Base-by-base conservation (phyloP, 495 filamentous ascomycete genomes). In the Penicillium crystallinum region DNA sequence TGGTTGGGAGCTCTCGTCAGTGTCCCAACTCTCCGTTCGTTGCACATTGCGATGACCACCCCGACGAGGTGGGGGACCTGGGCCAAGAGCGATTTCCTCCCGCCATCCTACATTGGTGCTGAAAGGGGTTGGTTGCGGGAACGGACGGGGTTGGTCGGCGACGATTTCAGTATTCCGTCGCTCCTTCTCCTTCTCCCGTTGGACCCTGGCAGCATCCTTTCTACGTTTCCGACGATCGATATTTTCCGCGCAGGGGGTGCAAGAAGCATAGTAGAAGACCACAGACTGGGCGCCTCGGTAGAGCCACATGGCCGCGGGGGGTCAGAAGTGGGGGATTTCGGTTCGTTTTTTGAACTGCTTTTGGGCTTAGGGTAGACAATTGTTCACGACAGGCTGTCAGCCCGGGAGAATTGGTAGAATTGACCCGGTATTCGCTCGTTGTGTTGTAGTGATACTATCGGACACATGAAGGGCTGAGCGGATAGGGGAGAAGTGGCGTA, bases 71-170 rank as follows among this genome's bases (percentile, higher is more conserved):
- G 84, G 80, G 31, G 89, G 79, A 0, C 82, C 82, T 6, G 91
- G 91, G 0, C 91, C 91, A 66, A 90, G 71, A 38, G 72, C 71
- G 45, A 95, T 90, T 69, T 96, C 91, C 55, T 92, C 88, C 7
- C 69, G 68, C 91, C 91, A 96, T 67, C 87, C 88, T 39, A 82
- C 82, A 59, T 96, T 96, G 25, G 89, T 93, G 43, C 81, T 81
- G 65, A 87, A 91, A 5, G 91, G 85, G 22, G 83, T 81, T 2
- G 91, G 89, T 57, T 96, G 90, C 14, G 79, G 75, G 62, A 92
- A 93, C 6, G 81, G 70, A 27, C 83, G 79, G 4, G 86, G 87
- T 62, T 90, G 81, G 58, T 89, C 80, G 52, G 76, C 78, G 44
- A 87, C 71, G 33, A 75, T 44, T 8, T 63, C 52, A 42, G 53